Evolutionary conservation across 164 flowering plant genomes (phyloP), one percentile per base, ranked within the genome.

Genomic region (Paratinospora sagittata): DNA sequence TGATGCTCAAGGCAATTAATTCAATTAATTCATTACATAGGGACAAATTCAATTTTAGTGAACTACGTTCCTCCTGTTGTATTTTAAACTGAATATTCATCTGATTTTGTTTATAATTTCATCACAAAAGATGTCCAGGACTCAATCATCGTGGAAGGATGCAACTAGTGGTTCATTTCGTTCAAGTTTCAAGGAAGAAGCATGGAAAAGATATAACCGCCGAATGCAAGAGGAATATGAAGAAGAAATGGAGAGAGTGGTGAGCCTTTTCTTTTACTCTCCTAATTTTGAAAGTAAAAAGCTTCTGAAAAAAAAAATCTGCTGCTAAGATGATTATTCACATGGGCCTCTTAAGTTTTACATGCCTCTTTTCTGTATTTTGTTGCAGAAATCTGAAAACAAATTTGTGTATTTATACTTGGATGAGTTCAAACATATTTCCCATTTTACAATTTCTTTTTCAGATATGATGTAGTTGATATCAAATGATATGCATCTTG

Each of bases 241-340:
- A 79, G 99, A 92, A 70, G 99, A 95, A 84, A 84, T 95, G 92
- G 97, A 91, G 82, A 90, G 99, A 90, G 92, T 95, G 92, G 99
- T 95, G 72, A 85, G 89, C 60, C 57, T 33, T 34, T 12, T 16
- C 4, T 61, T 27, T 63, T 16, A 17, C n/a, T n/a, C 13, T 13
- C 33, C 6, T 27, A 1, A 11, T 43, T 36, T 12, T 60, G 5
- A 23, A 60, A 5, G 63, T 1, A 24, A 24, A 61, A 13, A 10
- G 23, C 34, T 61, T 26, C 34, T 61, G 33, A 61, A 61, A 61
- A 12, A 61, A 23, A 36, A n/a, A n/a, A 7, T 23, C 26, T 39
- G 24, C 5, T 26, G 27, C 14, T 27, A 49, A 27, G 11, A 34
- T 24, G 66, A 61, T 24, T 3, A 26, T 61, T 58, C 61, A 16